Conservation (phyloP, 177 flowering plant genomes). For the Vitis hybrid region DNA sequence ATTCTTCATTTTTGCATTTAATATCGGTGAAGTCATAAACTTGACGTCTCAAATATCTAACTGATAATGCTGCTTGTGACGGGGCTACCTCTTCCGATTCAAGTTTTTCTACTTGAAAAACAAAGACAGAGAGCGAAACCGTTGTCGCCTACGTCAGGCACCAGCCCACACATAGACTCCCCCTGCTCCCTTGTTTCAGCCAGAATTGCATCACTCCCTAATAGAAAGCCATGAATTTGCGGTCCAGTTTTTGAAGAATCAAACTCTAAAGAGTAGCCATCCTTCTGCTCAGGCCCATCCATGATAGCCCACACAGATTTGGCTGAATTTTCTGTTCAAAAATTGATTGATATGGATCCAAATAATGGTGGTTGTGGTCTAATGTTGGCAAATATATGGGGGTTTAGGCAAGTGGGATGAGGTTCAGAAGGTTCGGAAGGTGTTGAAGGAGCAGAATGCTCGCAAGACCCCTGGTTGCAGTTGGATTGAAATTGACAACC, state of each 20-base stretch:
- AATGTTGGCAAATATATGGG: slow-evolving; percentile 60
- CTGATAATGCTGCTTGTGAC: too few species aligned
- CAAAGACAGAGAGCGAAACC: too few species aligned
- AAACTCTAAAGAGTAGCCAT: not conserved
- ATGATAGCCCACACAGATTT: slow-evolving; percentile 39
- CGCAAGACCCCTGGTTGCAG: slow-evolving; percentile 68
- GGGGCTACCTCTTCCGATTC: too few species aligned
- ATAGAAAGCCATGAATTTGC: not conserved
- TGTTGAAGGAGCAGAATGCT: slow-evolving; percentile 36
- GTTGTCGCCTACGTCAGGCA: too few species aligned
- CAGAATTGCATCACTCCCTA: too few species aligned
- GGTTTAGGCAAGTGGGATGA: slow-evolving; percentile 67
- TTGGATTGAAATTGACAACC: slow-evolving; percentile 62
- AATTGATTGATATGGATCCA: slow-evolving; percentile 52
- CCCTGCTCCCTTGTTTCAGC: too few species aligned
- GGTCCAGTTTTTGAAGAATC: not conserved
- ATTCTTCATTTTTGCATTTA: too few species aligned
- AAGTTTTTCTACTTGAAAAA: too few species aligned
- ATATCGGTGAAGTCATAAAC: too few species aligned
- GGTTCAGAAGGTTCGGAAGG: slow-evolving; percentile 38
- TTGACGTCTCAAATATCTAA: too few species aligned
- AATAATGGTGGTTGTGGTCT: slow-evolving; percentile 51
- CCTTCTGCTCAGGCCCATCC: slow-evolving; percentile 23
- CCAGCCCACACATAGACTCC: too few species aligned
- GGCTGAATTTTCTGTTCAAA: slow-evolving; percentile 54